phyloP scores from a whole-genome alignment of 2,329 filamentous ascomycete species.

The Clonostachys chloroleuca region DNA sequence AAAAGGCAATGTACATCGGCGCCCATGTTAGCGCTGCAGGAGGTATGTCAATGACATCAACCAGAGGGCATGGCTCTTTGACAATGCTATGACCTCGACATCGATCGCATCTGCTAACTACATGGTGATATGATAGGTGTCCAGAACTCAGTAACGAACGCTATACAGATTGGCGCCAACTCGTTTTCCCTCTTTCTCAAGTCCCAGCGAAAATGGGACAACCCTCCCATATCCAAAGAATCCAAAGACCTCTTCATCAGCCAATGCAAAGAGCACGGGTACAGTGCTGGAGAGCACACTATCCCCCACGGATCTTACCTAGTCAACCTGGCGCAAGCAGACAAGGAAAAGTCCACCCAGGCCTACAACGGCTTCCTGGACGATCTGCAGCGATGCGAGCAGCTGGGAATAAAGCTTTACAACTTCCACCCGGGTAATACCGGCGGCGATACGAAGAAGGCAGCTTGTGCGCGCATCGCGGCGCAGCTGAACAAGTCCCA shows the following conservation, averaged over 20 bases:
- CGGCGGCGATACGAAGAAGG: constrained; percentile 59
- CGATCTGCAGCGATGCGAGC: constrained; percentile 80
- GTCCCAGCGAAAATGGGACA: constrained; percentile 92
- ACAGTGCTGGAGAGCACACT: constrained; percentile 67
- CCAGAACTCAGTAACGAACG: constrained; percentile 80
- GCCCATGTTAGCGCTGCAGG: constrained; percentile 90
- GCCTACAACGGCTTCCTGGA: constrained; percentile 85
- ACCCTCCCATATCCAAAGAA: constrained; percentile 68
- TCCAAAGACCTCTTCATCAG: constrained; percentile 66
- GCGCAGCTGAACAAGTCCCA: constrained; percentile 79
- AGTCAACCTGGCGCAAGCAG: constrained; percentile 87
- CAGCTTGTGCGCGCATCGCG: constrained; percentile 76
- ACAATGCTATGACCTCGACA: background rate
- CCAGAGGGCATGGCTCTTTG: background rate
- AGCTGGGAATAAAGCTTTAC: constrained; percentile 84
- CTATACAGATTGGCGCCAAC: constrained; percentile 80
- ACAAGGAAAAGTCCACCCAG: constrained; percentile 75
- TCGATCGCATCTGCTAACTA: too few relatives aligned
- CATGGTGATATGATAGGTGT: constrained; percentile 53
- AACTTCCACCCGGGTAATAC: constrained; percentile 95
- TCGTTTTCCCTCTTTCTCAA: constrained; percentile 94
- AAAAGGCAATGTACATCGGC: constrained; percentile 74
- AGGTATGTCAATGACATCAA: constrained; percentile 40
- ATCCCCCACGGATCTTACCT: constrained; percentile 95
- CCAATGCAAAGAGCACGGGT: constrained; percentile 63